Evolutionary conservation across 768 basidiomycete species (phyloP), one percentile per base, ranked within the genome.

Genomic region (Tylopilus felleus): DNA sequence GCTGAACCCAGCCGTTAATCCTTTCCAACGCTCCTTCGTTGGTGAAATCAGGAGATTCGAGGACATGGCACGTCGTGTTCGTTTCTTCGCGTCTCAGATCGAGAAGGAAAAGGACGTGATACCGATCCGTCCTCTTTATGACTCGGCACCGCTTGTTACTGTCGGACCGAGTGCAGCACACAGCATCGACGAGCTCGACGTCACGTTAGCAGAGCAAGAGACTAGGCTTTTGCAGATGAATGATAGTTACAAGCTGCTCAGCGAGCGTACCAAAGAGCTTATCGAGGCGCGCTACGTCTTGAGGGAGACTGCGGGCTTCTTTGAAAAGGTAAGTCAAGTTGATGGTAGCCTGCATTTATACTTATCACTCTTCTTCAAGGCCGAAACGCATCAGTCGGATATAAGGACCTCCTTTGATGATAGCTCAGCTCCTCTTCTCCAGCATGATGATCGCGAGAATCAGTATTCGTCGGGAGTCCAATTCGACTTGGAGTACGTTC

Each of bases 21-120:
- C 96, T 17, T 99, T 98, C 77, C 96, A 99, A 78, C 91, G 97
- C 59, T 94, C 95, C 6, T 99, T 96, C 71, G 92, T 97, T 56
- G 92, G 90, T 33, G 95, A 97, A 70, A 93, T 99, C 60, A 86
- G 97, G 35, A 86, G 90, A 59, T 82, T 96, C 55, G 96, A 97
- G 70, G 96, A 99, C 67, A 95, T 96, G 88, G 88, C 90, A 8
- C 90, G 97, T 60, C 89, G 93, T 33, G 85, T 94, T 47, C 87
- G 94, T 52, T 95, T 98, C 72, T 97, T 98, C 66, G 70, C 80
- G 1, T 75, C 80, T 27, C 93, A 98, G 66, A 93, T 97, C 58
- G 82, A 86, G 60, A 89, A 89, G 63, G 89, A 95, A 68, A 85
- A 83, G 60, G 91, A 93, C 56, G 79, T 82, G 5, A 75, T 98